Percentiles rank a stretch among this genome's conserved stretches.
Conservation (phyloP, 106 monocot species). For the Allium sativum region DNA sequence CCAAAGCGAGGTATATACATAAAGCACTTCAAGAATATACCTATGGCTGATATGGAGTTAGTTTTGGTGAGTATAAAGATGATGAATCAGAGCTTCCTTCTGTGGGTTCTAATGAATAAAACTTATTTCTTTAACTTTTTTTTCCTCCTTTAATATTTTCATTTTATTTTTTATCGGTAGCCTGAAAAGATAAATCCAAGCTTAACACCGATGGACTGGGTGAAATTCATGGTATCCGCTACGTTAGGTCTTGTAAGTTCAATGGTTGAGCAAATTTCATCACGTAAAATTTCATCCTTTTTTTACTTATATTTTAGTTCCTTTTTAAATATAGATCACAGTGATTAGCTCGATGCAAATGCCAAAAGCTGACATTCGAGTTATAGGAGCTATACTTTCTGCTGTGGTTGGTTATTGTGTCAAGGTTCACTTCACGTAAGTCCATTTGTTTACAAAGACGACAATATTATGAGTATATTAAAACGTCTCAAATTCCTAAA, state of each 20-base stretch:
- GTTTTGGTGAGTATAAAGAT: conserved; percentile 50
- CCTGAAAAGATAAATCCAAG: conserved; percentile 94
- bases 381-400: conserved; percentile 68
- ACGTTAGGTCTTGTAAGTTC: conserved; percentile 68
- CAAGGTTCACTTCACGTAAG: conserved; percentile 85
- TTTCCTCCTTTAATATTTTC: neutral
- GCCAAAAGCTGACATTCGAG: conserved; percentile 75
- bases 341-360: conserved; percentile 61
- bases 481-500: neutral
- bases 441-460: neutral
- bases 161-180: conserved; percentile 35
- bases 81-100: neutral
- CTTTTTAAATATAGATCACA: conserved; percentile 60
- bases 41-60: conserved; percentile 97
- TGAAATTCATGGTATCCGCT: conserved; percentile 64
- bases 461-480: neutral
- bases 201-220: conserved; percentile 94
- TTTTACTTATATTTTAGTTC: conserved; percentile 2
- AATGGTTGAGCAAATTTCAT: neutral
- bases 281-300: neutral
- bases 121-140: neutral
- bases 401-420: conserved; percentile 77
- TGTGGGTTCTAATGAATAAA: neutral
- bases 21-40: conserved; percentile 90
- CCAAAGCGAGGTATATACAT: conserved; percentile 65